Percentiles rank a stretch among this genome's conserved stretches.
Evolutionary conservation across 2,329 filamentous ascomycete genomes (phyloP).

Genomic region (Ilyonectria robusta): DNA sequence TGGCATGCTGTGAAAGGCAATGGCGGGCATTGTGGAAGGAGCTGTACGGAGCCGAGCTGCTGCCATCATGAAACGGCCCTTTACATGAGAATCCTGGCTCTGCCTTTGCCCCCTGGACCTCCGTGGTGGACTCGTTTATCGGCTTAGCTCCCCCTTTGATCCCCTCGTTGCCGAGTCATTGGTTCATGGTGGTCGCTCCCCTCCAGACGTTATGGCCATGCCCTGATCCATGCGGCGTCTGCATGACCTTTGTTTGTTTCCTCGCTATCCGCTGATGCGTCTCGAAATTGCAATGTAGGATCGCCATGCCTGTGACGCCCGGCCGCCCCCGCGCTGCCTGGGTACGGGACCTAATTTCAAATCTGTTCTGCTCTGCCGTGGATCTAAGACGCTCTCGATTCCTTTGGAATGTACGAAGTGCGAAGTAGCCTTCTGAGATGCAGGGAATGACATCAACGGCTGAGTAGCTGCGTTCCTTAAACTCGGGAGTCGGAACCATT

Average conservation of each 20-base stretch:
- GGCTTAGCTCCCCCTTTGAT: slow-evolving; percentile 34
- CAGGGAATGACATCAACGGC: slow-evolving; percentile 23
- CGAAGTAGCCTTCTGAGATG: background rate
- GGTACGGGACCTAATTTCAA: slow-evolving; percentile 16
- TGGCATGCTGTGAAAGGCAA: background rate
- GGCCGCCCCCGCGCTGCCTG: background rate
- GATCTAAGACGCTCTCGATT: slow-evolving; percentile 16
- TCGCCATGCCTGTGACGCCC: slow-evolving; percentile 29
- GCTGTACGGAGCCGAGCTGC: slow-evolving; percentile 15
- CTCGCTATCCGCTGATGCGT: slow-evolving; percentile 28
- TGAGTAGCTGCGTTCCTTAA: slow-evolving; percentile 17
- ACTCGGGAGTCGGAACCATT: slow-evolving; percentile 7
- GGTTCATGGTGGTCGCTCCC: slow-evolving; percentile 29
- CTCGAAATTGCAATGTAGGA: slow-evolving; percentile 40
- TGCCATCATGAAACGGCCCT: slow-evolving; percentile 30
- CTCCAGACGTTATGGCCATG: slow-evolving; percentile 31
- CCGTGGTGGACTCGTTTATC: slow-evolving; percentile 11
- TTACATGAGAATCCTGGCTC: slow-evolving; percentile 15
- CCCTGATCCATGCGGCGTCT: slow-evolving; percentile 44
- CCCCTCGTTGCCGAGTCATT: slow-evolving; percentile 28
- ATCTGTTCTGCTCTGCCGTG: background rate
- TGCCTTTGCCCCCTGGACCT: slow-evolving; percentile 18
- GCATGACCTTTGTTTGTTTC: slow-evolving; percentile 43
- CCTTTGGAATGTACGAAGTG: slow-evolving; percentile 5
- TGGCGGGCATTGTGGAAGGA: background rate